Conservation (phyloP, 1,139 yeast species). For the Entelexis paramagnoliae region DNA sequence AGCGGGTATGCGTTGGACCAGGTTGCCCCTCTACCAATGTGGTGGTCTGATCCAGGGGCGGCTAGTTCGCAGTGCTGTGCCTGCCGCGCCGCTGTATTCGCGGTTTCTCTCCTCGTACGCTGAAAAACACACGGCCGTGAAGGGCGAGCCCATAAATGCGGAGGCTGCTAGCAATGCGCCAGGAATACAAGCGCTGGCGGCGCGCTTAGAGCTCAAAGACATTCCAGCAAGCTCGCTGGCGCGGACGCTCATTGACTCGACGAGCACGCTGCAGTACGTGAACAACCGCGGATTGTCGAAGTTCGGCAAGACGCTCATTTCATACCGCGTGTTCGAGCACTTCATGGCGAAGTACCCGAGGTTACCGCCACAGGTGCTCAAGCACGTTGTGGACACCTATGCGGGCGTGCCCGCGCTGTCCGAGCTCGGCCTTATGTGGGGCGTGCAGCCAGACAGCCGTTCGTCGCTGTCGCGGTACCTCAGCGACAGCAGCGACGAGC, state of each 20-base stretch:
- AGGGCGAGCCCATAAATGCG: constrained; percentile 33
- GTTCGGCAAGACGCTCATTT: constrained; percentile 68
- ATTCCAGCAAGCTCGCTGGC: constrained; percentile 63
- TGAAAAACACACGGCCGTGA: constrained; percentile 20
- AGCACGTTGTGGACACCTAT: constrained; percentile 28
- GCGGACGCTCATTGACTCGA: constrained; percentile 58
- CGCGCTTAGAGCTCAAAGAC: constrained; percentile 45
- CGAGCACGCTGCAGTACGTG: constrained; percentile 37
- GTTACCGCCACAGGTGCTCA: constrained; percentile 68
- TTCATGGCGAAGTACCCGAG: constrained; percentile 74
- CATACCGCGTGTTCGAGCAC: constrained; percentile 66
- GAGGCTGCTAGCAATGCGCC: constrained; percentile 50
- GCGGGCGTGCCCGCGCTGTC: constrained; percentile 47
- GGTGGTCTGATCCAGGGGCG: constrained; percentile 2
- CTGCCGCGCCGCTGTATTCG: background rate
- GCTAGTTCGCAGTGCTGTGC: background rate
- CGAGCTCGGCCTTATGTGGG: constrained; percentile 66
- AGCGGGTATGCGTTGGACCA: constrained; percentile 7
- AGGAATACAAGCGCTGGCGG: constrained; percentile 65
- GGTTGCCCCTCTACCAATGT: background rate
- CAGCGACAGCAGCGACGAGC: constrained; percentile 54
- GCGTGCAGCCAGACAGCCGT: constrained; percentile 65
- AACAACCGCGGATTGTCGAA: constrained; percentile 72
- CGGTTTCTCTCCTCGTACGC: constrained; percentile 15
- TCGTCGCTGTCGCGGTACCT: constrained; percentile 58